Evolutionary conservation across 345 rosid species (phyloP).

Genomic region (Linum lewisii): DNA sequence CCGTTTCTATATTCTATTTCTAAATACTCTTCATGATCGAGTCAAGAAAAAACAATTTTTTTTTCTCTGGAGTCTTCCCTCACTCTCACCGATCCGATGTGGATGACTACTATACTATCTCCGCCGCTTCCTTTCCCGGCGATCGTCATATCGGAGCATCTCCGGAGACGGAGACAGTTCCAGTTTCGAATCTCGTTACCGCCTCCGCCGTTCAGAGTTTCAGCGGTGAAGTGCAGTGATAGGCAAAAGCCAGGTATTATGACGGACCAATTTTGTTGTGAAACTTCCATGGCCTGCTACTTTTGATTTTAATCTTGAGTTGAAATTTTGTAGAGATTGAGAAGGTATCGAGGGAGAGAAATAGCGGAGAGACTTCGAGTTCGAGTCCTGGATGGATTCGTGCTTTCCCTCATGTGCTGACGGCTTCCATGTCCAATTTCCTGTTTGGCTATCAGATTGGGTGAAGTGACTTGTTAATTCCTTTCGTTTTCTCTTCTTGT

Average conservation of each 20-base stretch:
- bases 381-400: conserved; percentile 57
- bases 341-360: conserved; percentile 11
- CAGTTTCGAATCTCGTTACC: background rate
- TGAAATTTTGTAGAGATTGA: background rate
- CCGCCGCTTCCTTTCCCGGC: background rate
- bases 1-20: too few species aligned
- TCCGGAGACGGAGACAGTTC: background rate
- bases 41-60: too few species aligned
- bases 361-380: conserved; percentile 15
- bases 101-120: background rate
- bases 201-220: background rate
- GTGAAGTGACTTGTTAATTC: conserved; percentile 13
- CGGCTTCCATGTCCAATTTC: conserved; percentile 70
- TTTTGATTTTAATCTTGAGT: background rate
- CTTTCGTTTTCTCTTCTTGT: background rate
- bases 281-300: too few species aligned
- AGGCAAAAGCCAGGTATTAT: background rate
- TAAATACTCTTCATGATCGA: too few species aligned
- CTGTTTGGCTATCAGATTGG: conserved; percentile 84
- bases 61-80: background rate
- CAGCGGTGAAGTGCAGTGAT: background rate
- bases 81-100: background rate
- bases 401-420: conserved; percentile 53
- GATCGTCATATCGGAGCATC: background rate
- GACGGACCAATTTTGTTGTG: background rate